Percentiles rank a stretch among this genome's conserved stretches.
phyloP scores from a whole-genome alignment of 768 basidiomycete species.

The Lactifluus volemus region DNA sequence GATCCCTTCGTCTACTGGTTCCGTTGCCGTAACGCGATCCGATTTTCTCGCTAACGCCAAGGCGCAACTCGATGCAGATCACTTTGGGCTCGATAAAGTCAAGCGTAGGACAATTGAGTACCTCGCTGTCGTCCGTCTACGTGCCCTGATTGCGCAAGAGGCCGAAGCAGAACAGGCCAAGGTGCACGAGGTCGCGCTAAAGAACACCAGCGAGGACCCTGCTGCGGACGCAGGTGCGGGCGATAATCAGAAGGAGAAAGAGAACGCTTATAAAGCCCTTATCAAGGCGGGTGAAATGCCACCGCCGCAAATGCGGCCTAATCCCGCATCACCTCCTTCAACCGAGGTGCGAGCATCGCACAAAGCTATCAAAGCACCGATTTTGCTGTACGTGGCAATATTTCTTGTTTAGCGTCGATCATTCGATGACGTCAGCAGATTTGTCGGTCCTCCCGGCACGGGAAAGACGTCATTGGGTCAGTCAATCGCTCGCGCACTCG shows the following conservation, averaged over 20 bases:
- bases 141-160: slow-evolving; percentile 20
- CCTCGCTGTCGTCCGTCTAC: slow-evolving; percentile 71
- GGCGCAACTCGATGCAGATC: slow-evolving; percentile 77
- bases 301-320: background rate
- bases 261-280: background rate
- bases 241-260: background rate
- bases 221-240: slow-evolving; percentile 12
- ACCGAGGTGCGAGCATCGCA: slow-evolving; percentile 10
- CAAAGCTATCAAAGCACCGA: slow-evolving; percentile 53
- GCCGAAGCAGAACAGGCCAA: slow-evolving; percentile 2
- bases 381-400: slow-evolving; percentile 44
- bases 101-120: slow-evolving; percentile 90
- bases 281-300: slow-evolving; percentile 9
- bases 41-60: slow-evolving; percentile 65
- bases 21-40: slow-evolving; percentile 38
- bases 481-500: slow-evolving; percentile 75
- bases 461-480: slow-evolving; percentile 91
- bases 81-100: slow-evolving; percentile 88
- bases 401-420: background rate
- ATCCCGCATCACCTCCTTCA: background rate
- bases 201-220: slow-evolving; percentile 14
- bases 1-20: slow-evolving; percentile 41
- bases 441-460: slow-evolving; percentile 85
- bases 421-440: slow-evolving; percentile 32
- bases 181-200: slow-evolving; percentile 17